These are phyloP conservation scores for Clohesyomyces aquaticus DNA, from an alignment of 495 filamentous ascomycete species.

Conservation along the genomic window DNA sequence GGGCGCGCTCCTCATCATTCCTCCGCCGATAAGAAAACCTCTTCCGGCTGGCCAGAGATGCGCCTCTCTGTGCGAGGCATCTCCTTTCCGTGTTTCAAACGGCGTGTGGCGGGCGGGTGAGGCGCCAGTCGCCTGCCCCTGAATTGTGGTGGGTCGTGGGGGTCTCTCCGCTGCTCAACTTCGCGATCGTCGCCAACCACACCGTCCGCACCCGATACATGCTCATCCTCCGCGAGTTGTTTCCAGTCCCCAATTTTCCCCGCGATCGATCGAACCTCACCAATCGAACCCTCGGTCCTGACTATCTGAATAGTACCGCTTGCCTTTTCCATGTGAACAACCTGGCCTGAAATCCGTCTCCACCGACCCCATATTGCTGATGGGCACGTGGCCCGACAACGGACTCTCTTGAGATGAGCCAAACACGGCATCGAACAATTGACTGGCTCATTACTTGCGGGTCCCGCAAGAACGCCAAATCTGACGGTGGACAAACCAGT, in stretches of 20 bases:
- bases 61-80: not conserved
- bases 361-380: not conserved
- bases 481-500: too few species aligned
- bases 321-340: too few species aligned
- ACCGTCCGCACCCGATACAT: not conserved
- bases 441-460: too few species aligned
- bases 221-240: not conserved
- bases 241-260: not conserved
- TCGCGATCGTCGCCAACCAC: not conserved
- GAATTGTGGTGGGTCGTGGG: conserved; percentile 12
- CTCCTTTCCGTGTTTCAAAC: conserved; percentile 24
- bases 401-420: not conserved
- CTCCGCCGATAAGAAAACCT: not conserved
- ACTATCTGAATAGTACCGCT: too few species aligned
- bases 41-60: not conserved
- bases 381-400: not conserved
- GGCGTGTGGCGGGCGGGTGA: conserved; percentile 15
- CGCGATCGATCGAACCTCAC: conserved; percentile 1
- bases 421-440: too few species aligned
- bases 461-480: too few species aligned
- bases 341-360: too few species aligned
- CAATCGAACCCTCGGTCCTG: too few species aligned
- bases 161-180: too few species aligned
- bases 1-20: not conserved
- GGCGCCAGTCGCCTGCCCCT: conserved; percentile 15